Percentiles rank a stretch among this genome's conserved stretches.
phyloP scores from a whole-genome alignment of 2,329 filamentous ascomycete genomes.

The Aspergillus luchuensis region DNA sequence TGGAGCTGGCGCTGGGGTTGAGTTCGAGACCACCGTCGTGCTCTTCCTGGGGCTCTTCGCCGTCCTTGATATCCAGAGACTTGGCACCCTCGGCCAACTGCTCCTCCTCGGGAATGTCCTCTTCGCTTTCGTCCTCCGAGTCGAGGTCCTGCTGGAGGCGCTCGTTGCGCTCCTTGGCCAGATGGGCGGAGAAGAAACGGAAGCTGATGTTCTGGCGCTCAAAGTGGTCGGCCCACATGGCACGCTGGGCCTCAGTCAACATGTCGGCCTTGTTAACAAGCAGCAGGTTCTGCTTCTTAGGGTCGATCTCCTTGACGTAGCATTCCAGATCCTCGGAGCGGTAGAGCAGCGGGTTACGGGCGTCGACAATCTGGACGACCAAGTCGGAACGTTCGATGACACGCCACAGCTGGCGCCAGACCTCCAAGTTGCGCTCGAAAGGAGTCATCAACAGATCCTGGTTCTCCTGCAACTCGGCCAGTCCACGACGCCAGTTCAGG shows the following conservation, averaged over 20 bases:
- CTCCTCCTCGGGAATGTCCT: slow-evolving; percentile 22
- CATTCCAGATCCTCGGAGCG: slow-evolving; percentile 88
- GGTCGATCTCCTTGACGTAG: slow-evolving; percentile 91
- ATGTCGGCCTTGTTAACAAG: slow-evolving; percentile 99
- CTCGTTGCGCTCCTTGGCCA: slow-evolving; percentile 89
- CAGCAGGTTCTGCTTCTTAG: slow-evolving; percentile 84
- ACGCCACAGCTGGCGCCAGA: slow-evolving; percentile 97
- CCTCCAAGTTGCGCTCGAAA: slow-evolving; percentile 94
- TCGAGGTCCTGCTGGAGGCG: slow-evolving; percentile 56
- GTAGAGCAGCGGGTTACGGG: slow-evolving; percentile 90
- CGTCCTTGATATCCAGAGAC: slow-evolving; percentile 28
- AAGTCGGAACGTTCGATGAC: slow-evolving; percentile 96
- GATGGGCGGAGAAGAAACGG: slow-evolving; percentile 91
- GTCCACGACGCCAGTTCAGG: slow-evolving; percentile 81
- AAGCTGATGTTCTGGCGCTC: slow-evolving; percentile 79
- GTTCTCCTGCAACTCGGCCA: slow-evolving; percentile 91
- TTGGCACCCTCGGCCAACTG: slow-evolving; percentile 18
- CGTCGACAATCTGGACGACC: slow-evolving; percentile 97
- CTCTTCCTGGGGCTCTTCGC: slow-evolving; percentile 26
- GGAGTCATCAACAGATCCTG: slow-evolving; percentile 96
- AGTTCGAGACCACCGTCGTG: slow-evolving; percentile 30
- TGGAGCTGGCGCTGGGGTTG: slow-evolving; percentile 4
- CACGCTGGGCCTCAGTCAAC: slow-evolving; percentile 86
- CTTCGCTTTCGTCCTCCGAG: slow-evolving; percentile 44
- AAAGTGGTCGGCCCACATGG: slow-evolving; percentile 84